Evolutionary conservation across 2,329 filamentous ascomycete species (phyloP), one percentile per base, ranked within the genome.

Genomic region (Phialemoniopsis sp.): DNA sequence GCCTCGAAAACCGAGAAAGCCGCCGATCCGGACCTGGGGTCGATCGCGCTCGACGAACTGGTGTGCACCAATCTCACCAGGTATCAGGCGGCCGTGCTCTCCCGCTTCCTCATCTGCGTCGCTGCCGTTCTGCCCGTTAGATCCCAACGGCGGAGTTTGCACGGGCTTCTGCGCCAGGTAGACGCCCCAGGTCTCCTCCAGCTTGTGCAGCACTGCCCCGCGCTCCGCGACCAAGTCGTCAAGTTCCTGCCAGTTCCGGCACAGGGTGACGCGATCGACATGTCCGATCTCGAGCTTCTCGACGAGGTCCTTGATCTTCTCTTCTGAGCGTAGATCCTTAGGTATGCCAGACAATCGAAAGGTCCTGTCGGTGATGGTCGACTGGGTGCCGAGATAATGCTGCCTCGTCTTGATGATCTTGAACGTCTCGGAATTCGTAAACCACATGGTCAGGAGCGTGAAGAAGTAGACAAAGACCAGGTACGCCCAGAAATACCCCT

Each of bases 401-500:
- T 98, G 93, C 17, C 93, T 76, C 21, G 91, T 78, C 41, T 83
- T 78, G 47, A 97, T 94, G 38, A 98, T 85, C 43, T 82, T 85
- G 49, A 85, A 80, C 0, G 93, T 97, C 63, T 95, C 85, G 32
- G 76, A 76, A 42, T 91, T 80, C 52, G 97, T 81, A 50, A 91
- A 78, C 57, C 90, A 95, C 12, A 96, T 68, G 1, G 87, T 86
- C 32, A 97, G 65, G 2, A 71, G 79, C 6, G 85, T 91, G 60
- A 97, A 98, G 37, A 97, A 73, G 66, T 96, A 98, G 2, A 89
- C 87, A 53, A 98, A 98, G n/a, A 87, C 72, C 13, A 95, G 78
- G 55, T 97, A 96, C 54, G 91, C 87, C 89, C 91, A 96, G 2
- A 96, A 67, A 52, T 90, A 95, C 31, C 64, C 62, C 46, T 58